These are phyloP conservation scores for Plantago coronopus DNA, from an alignment of 305 asterid species.

Conservation along the genomic window DNA sequence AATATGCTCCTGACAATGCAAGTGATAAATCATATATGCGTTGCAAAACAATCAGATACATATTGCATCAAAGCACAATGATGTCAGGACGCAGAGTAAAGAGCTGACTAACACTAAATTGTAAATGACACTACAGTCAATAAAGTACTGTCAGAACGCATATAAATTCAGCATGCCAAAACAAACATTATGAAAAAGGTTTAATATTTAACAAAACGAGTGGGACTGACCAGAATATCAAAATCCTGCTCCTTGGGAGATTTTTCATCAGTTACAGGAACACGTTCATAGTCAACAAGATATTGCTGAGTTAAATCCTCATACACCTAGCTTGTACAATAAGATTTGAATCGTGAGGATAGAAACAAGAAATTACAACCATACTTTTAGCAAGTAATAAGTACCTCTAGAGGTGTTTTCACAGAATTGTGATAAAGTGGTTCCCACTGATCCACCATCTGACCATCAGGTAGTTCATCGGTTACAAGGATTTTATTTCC, in stretches of 20 bases:
- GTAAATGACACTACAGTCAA: too few relatives aligned
- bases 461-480: conserved; percentile 99
- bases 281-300: conserved; percentile 94
- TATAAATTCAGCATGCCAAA: too few relatives aligned
- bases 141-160: too few relatives aligned
- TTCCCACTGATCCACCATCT: conserved; percentile 99
- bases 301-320: conserved; percentile 71
- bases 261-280: conserved; percentile 95
- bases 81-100: too few relatives aligned
- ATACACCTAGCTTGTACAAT: conserved; percentile 65
- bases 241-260: conserved; percentile 98
- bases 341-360: conserved; percentile 29
- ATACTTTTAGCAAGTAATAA: conserved; percentile 19
- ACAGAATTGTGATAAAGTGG: conserved; percentile 78
- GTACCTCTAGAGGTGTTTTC: conserved; percentile 93
- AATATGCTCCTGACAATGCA: too few relatives aligned
- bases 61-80: too few relatives aligned
- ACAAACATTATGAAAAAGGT: too few relatives aligned
- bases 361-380: not conserved
- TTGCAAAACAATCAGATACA: too few relatives aligned
- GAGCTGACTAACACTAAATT: too few relatives aligned
- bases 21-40: too few relatives aligned
- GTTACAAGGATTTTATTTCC: conserved; percentile 98
- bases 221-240: conserved; percentile 74
- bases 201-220: too few relatives aligned